Conservation (phyloP, 768 basidiomycete genomes). For the Strobilomyces echinocephalus region DNA sequence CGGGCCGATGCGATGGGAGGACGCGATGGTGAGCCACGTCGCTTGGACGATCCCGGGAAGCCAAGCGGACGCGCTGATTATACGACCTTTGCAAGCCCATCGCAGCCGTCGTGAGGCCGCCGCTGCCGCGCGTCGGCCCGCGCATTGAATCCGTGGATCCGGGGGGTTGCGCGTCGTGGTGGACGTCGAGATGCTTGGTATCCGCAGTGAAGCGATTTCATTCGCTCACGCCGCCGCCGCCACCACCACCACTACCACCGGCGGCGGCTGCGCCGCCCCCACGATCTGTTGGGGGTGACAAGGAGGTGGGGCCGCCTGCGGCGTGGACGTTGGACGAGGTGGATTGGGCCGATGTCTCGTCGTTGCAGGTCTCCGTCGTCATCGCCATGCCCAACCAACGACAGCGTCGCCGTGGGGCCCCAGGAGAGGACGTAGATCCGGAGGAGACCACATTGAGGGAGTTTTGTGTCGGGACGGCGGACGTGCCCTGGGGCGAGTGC, state of each 20-base stretch:
- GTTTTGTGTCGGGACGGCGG: constrained; percentile 25
- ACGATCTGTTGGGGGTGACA: neutral
- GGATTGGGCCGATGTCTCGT: constrained; percentile 10
- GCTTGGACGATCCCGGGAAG: neutral
- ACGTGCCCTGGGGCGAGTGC: constrained; percentile 15
- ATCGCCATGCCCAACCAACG: constrained; percentile 38
- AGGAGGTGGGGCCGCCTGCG: neutral
- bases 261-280: neutral
- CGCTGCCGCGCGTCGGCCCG: neutral
- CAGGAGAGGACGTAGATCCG: neutral
- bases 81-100: constrained; percentile 18
- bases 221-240: neutral
- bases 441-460: constrained; percentile 32
- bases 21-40: constrained; percentile 36
- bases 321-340: neutral
- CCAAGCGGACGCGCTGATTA: neutral
- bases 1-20: constrained; percentile 33
- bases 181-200: neutral
- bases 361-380: constrained; percentile 36
- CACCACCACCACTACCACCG: no score
- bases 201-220: constrained; percentile 4
- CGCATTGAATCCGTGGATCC: neutral
- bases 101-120: constrained; percentile 12
- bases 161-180: neutral
- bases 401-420: neutral